Evolutionary conservation across 2,329 filamentous ascomycete genomes (phyloP), one percentile per base, ranked within the genome.

Genomic region (Chaetomiaceae sp.): DNA sequence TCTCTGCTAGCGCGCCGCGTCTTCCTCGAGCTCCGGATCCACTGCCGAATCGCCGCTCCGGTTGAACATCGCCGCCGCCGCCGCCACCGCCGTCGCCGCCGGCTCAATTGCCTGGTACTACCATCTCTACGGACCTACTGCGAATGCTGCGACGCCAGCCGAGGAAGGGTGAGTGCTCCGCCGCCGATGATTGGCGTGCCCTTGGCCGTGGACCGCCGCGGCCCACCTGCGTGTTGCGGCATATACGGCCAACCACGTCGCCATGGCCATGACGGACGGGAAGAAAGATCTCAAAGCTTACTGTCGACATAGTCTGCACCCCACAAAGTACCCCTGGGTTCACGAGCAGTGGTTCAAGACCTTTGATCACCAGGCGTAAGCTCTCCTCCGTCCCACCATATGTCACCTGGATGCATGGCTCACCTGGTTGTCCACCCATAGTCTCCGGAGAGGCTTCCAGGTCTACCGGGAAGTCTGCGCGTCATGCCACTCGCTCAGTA

Each of bases 381-480:
- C 78, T 61, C 44, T 56, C 33, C 27, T 54, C 47, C 48, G 38
- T 53, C 32, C 46, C 51, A 48, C 8, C 21, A 29, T 25, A 43
- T 55, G 48, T 21, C 30, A 56, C 58, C n/a, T 84, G 79, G 62
- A 79, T 8, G 14, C 18, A 14, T 34, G 23, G 46, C 53, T 59
- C 21, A 59, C 52, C 46, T 13, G 18, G 5, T 25, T 23, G 29
- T 33, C 47, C 50, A 23, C 16, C 16, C 63, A n/a, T n/a, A 96
- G 91, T 67, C 90, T 99, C 63, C 94, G 94, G 73, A 91, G 94
- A 79, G 94, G 94, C 76, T 99, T 97, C 85, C 91, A 96, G 78
- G 94, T 99, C 70, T 99, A 99, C 82, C 90, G 87, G 65, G 94
- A 99, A 78, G 94, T 99, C 68, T 99, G 94, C 82, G 85, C 91